These are phyloP conservation scores for Pyronema domesticum DNA, from an alignment of 495 filamentous ascomycete genomes.

Conservation along the genomic window DNA sequence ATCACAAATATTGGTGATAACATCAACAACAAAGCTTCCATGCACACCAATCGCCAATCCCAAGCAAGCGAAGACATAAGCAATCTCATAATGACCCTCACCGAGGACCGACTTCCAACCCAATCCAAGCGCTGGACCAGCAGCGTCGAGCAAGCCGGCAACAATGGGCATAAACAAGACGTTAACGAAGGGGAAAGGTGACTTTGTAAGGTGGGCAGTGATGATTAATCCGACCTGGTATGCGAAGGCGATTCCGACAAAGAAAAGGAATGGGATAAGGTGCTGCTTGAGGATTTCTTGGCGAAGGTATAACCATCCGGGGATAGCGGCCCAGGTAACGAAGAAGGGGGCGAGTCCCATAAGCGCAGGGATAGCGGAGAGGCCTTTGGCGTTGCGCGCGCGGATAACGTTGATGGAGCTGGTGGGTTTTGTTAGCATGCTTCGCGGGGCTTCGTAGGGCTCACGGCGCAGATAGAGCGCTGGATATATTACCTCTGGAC, in stretches of 20 bases:
- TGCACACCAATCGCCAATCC: slow-evolving; percentile 72
- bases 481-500: slow-evolving; percentile 31
- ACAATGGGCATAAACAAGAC: slow-evolving; percentile 51
- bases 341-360: slow-evolving; percentile 68
- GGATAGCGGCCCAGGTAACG: slow-evolving; percentile 52
- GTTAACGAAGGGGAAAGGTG: slow-evolving; percentile 75
- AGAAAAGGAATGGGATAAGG: slow-evolving; percentile 72
- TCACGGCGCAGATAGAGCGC: background rate
- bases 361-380: slow-evolving; percentile 52
- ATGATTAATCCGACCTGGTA: slow-evolving; percentile 93
- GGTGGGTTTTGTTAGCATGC: slow-evolving; percentile 6
- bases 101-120: slow-evolving; percentile 71
- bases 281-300: slow-evolving; percentile 64
- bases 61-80: slow-evolving; percentile 67
- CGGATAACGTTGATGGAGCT: slow-evolving; percentile 69
- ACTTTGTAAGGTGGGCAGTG: slow-evolving; percentile 71
- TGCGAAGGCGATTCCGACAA: slow-evolving; percentile 73
- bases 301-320: slow-evolving; percentile 63
- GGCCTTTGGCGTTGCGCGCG: slow-evolving; percentile 52
- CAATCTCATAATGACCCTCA: slow-evolving; percentile 56
- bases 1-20: slow-evolving; percentile 92
- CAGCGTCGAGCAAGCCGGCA: slow-evolving; percentile 56
- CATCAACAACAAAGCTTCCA: slow-evolving; percentile 87
- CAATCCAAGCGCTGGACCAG: slow-evolving; percentile 41
- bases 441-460: too few relatives aligned